These are phyloP conservation scores for Fusarium mangiferae DNA, from an alignment of 2,329 filamentous ascomycete genomes.

Conservation along the genomic window DNA sequence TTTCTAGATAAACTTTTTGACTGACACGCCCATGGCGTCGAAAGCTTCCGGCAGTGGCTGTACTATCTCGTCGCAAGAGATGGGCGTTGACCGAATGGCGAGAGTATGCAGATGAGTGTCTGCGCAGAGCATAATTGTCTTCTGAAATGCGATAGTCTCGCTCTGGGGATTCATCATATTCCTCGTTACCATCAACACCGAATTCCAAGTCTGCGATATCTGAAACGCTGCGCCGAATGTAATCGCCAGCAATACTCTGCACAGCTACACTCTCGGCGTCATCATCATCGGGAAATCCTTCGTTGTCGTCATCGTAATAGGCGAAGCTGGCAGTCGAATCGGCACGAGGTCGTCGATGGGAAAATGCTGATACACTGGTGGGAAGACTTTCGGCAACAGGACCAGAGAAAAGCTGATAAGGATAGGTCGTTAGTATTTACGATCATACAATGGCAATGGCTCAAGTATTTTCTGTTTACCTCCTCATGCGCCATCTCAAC, in stretches of 20 bases:
- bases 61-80: slow-evolving; percentile 77
- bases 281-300: slow-evolving; percentile 50
- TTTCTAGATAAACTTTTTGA: slow-evolving; percentile 93
- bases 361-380: slow-evolving; percentile 91
- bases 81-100: slow-evolving; percentile 68
- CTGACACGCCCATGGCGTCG: slow-evolving; percentile 72
- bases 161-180: slow-evolving; percentile 54
- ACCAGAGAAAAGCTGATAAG: slow-evolving; percentile 78
- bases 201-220: slow-evolving; percentile 55
- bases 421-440: not conserved
- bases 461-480: slow-evolving; percentile 57
- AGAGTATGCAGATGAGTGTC: slow-evolving; percentile 71
- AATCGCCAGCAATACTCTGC: slow-evolving; percentile 38
- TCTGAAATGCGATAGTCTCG: slow-evolving; percentile 54
- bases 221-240: slow-evolving; percentile 47
- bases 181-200: slow-evolving; percentile 53
- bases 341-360: slow-evolving; percentile 81
- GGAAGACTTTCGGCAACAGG: slow-evolving; percentile 97
- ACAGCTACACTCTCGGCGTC: slow-evolving; percentile 46
- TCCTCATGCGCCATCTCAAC: slow-evolving; percentile 99
- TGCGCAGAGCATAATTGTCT: slow-evolving; percentile 62
- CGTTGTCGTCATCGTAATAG: slow-evolving; percentile 78
- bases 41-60: slow-evolving; percentile 73
- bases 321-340: slow-evolving; percentile 91
- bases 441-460: not conserved